Conservation (phyloP, 805 yeast genomes). For the Candida railenensis region DNA sequence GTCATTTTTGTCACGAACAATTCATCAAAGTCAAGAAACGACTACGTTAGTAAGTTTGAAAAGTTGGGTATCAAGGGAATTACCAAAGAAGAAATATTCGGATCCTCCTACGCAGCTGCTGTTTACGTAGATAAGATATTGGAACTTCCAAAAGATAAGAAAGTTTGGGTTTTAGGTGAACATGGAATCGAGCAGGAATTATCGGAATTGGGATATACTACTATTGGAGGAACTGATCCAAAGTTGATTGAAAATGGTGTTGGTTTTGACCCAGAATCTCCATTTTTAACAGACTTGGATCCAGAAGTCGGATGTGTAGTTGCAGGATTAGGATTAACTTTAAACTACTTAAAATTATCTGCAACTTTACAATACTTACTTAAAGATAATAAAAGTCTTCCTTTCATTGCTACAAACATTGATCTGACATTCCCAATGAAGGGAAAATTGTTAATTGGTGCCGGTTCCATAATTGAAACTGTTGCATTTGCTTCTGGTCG, state of each 20-base stretch:
- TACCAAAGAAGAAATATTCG: constrained; percentile 71
- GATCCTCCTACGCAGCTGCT: constrained; percentile 90
- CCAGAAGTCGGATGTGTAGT: constrained; percentile 81
- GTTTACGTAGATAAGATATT: constrained; percentile 77
- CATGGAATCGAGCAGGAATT: constrained; percentile 82
- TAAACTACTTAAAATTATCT: constrained; percentile 82
- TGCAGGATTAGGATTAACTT: constrained; percentile 75
- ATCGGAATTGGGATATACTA: constrained; percentile 65
- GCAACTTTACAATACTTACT: constrained; percentile 77
- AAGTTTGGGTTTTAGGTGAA: constrained; percentile 90
- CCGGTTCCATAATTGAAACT: constrained; percentile 85
- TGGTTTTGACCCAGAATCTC: constrained; percentile 55
- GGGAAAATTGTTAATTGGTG: constrained; percentile 88
- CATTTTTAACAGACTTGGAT: constrained; percentile 60
- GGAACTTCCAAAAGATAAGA: constrained; percentile 69
- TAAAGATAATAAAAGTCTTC: constrained; percentile 52
- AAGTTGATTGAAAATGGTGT: constrained; percentile 43
- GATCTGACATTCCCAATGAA: constrained; percentile 93
- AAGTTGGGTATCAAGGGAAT: constrained; percentile 52
- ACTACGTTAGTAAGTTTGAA: constrained; percentile 73
- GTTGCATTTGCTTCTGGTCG: constrained; percentile 77
- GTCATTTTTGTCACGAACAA: constrained; percentile 92
- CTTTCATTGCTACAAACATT: constrained; percentile 89
- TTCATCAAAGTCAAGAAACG: constrained; percentile 83
- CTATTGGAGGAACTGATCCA: constrained; percentile 84